phyloP scores from a whole-genome alignment of 1,284 basidiomycete genomes.

The Apiotrichum veenhuisii region DNA sequence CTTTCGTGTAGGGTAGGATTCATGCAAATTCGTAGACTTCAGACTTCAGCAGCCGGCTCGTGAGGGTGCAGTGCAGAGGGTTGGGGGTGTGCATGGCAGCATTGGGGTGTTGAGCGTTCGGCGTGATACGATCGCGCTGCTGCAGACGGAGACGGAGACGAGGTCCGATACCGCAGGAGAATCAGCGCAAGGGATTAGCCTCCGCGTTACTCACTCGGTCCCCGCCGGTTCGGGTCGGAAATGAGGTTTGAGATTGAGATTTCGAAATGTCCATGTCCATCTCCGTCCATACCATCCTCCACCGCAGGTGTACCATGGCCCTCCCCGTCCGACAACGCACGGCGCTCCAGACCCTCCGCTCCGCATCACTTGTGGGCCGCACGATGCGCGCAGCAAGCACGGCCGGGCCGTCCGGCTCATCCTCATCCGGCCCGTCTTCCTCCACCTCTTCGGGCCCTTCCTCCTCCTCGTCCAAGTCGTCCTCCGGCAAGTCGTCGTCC shows the following conservation, averaged over 20 bases:
- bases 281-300: neutral
- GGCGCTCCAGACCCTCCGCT: neutral
- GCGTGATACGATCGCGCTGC: neutral
- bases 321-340: neutral
- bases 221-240: neutral
- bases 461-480: neutral
- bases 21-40: slow-evolving; percentile 7
- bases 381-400: neutral
- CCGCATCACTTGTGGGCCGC: too few relatives aligned
- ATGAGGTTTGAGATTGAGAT: neutral
- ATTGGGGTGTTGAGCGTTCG: too few relatives aligned
- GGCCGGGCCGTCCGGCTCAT: neutral
- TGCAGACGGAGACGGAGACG: neutral
- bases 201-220: neutral
- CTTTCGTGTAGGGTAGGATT: neutral
- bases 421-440: neutral
- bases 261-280: neutral
- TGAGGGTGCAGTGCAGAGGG: neutral
- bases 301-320: neutral
- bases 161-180: neutral
- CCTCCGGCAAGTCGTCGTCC: too few relatives aligned
- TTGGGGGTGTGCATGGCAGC: too few relatives aligned
- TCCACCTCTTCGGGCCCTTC: neutral
- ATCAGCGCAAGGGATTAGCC: neutral
- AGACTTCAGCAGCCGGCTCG: neutral